Conservation (phyloP, 2,329 filamentous ascomycete species). For the Fusarium vanettenii region DNA sequence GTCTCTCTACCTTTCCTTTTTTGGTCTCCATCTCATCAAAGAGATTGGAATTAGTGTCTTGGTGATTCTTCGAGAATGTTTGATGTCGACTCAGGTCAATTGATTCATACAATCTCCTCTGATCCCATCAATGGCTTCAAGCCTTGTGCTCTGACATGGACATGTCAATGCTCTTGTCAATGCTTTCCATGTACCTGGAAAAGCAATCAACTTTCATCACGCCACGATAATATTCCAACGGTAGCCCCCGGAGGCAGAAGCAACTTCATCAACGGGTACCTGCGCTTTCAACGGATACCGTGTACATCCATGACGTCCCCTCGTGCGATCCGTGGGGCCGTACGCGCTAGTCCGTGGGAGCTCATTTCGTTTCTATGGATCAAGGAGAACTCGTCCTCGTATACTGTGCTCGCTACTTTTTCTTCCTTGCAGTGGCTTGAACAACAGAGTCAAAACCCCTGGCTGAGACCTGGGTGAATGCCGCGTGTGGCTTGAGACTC, state of each 20-base stretch:
- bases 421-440: not conserved
- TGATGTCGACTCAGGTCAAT: not conserved
- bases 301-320: constrained; percentile 5
- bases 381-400: not conserved
- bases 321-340: constrained; percentile 27
- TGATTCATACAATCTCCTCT: not conserved
- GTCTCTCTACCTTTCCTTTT: not conserved
- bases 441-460: not conserved
- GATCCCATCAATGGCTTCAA: not conserved
- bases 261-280: not conserved
- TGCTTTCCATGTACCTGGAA: not conserved
- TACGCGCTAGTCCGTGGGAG: not conserved
- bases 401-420: not conserved
- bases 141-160: not conserved
- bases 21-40: not conserved
- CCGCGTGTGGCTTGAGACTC: not conserved
- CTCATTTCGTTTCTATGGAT: constrained; percentile 28
- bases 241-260: not conserved
- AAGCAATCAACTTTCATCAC: constrained; percentile 11
- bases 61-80: not conserved
- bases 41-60: not conserved
- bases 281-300: not conserved
- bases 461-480: not conserved
- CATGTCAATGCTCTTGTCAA: not conserved
- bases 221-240: not conserved